These are phyloP conservation scores for Xylaria flabelliformis DNA, from an alignment of 495 filamentous ascomycete species.

Conservation along the genomic window DNA sequence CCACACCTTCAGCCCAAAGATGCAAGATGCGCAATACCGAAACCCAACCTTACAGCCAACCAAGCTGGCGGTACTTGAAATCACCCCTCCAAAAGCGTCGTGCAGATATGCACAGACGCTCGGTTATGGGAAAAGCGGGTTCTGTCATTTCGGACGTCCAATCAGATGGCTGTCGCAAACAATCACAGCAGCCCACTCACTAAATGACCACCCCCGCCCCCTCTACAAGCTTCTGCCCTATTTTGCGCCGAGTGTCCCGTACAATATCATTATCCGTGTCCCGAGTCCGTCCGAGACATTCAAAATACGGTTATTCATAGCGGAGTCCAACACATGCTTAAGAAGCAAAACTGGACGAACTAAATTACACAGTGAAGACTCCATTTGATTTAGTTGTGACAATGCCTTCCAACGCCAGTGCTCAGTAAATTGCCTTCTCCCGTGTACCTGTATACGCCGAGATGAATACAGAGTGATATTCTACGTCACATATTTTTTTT, in stretches of 20 bases:
- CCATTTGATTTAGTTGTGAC: background rate
- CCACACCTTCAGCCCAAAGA: background rate
- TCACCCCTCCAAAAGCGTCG: conserved; percentile 8
- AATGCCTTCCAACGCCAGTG: conserved; percentile 9
- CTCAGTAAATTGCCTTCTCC: background rate
- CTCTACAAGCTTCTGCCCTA: conserved; percentile 8
- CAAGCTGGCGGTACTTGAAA: conserved; percentile 19
- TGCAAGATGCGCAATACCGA: conserved; percentile 5
- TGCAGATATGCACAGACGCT: conserved; percentile 20
- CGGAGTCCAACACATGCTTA: background rate
- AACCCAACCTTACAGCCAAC: conserved; percentile 19
- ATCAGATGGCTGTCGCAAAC: conserved; percentile 22
- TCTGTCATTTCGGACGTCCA: conserved; percentile 20
- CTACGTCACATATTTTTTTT: background rate
- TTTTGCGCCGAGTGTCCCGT: conserved; percentile 11
- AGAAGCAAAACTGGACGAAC: background rate
- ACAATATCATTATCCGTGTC: too few species aligned
- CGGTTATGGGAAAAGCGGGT: background rate
- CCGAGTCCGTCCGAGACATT: too few species aligned
- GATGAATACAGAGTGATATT: background rate
- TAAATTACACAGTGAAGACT: background rate
- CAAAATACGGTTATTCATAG: too few species aligned
- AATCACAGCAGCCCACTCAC: background rate
- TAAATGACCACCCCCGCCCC: conserved; percentile 9
- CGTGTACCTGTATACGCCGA: background rate